Evolutionary conservation across 2,329 filamentous ascomycete species (phyloP).

Genomic region (Diaporthe ampelina): DNA sequence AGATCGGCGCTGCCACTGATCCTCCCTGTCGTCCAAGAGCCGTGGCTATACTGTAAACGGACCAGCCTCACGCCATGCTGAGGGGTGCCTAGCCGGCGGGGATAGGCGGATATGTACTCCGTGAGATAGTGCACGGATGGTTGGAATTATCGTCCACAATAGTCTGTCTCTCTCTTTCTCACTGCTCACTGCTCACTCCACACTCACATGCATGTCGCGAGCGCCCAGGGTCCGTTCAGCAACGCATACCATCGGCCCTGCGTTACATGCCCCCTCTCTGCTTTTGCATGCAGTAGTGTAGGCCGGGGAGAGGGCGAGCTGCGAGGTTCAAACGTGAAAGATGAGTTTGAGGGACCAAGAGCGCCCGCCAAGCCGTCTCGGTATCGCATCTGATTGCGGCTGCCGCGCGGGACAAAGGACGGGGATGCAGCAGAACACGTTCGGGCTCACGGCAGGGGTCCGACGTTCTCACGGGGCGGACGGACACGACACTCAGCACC

Average conservation of each 20-base stretch:
- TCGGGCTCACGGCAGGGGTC: neutral
- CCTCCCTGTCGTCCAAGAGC: neutral
- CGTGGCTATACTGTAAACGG: constrained; percentile 9
- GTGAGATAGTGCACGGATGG: no score
- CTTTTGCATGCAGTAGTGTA: neutral
- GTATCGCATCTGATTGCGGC: constrained; percentile 30
- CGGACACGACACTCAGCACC: neutral
- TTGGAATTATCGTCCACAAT: neutral
- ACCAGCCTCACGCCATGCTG: neutral
- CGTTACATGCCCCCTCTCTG: neutral
- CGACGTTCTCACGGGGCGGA: neutral
- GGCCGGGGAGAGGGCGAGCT: neutral
- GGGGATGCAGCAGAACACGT: constrained; percentile 1
- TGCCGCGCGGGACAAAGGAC: constrained; percentile 7
- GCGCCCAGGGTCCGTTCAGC: neutral
- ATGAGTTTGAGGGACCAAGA: constrained; percentile 8
- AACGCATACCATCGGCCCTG: neutral
- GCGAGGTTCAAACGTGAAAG: neutral
- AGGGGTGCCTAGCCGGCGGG: constrained; percentile 13
- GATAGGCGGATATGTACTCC: constrained; percentile 6
- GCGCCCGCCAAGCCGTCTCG: constrained; percentile 10
- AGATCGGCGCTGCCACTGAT: constrained; percentile 5
- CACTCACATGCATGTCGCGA: neutral
- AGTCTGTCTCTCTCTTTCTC: neutral
- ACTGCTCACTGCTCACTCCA: neutral